phyloP scores from a whole-genome alignment of 257 asterid species.

The Catharanthus roseus region DNA sequence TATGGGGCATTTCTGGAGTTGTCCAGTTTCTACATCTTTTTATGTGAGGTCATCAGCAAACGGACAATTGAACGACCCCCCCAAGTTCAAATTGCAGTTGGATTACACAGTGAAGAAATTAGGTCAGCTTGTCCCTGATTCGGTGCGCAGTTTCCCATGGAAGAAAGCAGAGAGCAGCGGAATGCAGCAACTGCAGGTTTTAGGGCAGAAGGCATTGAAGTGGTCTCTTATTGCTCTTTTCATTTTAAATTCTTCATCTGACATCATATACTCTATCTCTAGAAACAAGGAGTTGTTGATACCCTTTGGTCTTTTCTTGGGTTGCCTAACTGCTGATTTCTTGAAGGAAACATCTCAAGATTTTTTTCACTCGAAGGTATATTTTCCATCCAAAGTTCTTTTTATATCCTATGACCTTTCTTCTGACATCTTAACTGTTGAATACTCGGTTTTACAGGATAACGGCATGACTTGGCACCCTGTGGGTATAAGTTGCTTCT shows the following conservation, averaged over 20 bases:
- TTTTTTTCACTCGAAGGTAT: constrained; percentile 37
- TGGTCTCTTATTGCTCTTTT: constrained; percentile 45
- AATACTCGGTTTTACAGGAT: constrained; percentile 36
- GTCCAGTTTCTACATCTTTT: constrained; percentile 29
- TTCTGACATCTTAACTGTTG: neutral
- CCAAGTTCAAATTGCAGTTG: constrained; percentile 27
- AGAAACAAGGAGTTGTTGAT: constrained; percentile 55
- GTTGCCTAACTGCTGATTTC: constrained; percentile 38
- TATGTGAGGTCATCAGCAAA: constrained; percentile 29
- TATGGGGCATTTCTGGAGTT: constrained; percentile 10
- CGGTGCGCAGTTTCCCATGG: constrained; percentile 55
- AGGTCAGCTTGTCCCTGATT: constrained; percentile 35
- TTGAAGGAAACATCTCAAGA: constrained; percentile 43
- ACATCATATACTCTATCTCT: constrained; percentile 39
- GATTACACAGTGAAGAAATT: constrained; percentile 29
- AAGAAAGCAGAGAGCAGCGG: constrained; percentile 43
- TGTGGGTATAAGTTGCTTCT: constrained; percentile 41
- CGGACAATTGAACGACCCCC: constrained; percentile 30
- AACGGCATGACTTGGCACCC: constrained; percentile 24
- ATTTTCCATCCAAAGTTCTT: neutral
- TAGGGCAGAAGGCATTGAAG: constrained; percentile 46
- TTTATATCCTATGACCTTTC: neutral
- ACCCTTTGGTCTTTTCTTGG: constrained; percentile 54
- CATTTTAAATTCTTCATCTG: constrained; percentile 34
- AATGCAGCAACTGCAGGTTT: constrained; percentile 25